Evolutionary conservation across 2,329 filamentous ascomycete genomes (phyloP).

Genomic region (Fusarium compactum): DNA sequence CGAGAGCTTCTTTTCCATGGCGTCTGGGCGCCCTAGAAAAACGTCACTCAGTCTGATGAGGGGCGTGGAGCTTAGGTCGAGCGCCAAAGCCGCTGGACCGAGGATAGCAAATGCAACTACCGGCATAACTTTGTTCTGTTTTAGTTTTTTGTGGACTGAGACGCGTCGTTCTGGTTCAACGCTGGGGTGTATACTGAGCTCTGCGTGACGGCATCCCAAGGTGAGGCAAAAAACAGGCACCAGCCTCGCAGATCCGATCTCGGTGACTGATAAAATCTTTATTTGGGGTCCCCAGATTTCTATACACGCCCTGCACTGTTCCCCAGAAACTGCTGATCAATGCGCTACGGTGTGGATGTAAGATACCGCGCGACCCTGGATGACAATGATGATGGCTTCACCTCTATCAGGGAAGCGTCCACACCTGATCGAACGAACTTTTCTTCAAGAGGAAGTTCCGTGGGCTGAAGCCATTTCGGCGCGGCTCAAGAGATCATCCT

Average conservation of each 20-base stretch:
- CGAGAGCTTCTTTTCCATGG: conserved; percentile 21
- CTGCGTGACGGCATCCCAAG: conserved; percentile 24
- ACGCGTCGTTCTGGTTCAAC: conserved; percentile 15
- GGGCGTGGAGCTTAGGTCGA: conserved; percentile 32
- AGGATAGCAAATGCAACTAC: conserved; percentile 34
- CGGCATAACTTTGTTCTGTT: conserved; percentile 24
- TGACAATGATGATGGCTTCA: conserved; percentile 30
- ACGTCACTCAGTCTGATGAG: conserved; percentile 19
- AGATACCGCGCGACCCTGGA: conserved; percentile 11
- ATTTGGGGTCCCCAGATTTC: conserved; percentile 34
- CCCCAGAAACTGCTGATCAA: conserved; percentile 33
- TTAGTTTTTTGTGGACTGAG: not conserved
- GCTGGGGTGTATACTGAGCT: conserved; percentile 20
- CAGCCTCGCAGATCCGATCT: conserved; percentile 34
- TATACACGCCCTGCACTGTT: conserved; percentile 31
- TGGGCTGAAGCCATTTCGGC: conserved; percentile 1
- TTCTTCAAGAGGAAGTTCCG: conserved; percentile 26
- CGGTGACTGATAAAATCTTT: conserved; percentile 19
- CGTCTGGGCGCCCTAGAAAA: conserved; percentile 31
- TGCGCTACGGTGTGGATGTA: conserved; percentile 28
- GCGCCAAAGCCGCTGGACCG: conserved; percentile 44
- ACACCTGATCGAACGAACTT: conserved; percentile 7
- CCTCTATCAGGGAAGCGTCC: conserved; percentile 7
- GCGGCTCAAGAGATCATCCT: not conserved
- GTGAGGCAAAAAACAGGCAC: conserved; percentile 14